Evolutionary conservation across 1,139 yeast species (phyloP), one percentile per base, ranked within the genome.

Genomic region (Barnettozyma hawaiiensis): DNA sequence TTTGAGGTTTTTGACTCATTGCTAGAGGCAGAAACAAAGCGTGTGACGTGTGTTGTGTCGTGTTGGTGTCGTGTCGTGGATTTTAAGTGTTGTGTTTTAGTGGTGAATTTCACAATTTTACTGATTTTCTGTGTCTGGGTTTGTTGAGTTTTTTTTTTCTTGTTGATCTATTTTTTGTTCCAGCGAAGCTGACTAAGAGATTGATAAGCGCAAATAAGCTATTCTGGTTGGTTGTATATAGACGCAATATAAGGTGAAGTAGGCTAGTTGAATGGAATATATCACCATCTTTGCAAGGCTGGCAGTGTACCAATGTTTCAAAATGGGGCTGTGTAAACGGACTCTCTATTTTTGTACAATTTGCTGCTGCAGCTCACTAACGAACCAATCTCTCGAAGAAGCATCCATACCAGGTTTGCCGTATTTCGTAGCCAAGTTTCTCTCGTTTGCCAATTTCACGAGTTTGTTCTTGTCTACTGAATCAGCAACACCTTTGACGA

Each of bases 371-470:
- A 34, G 31, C n/a, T 19, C 29, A 15, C 18, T 3, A 32, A 39
- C 32, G 27, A 34, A 34, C 15, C 28, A 35, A 11, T 27, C 31
- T 27, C 31, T 33, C 5, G 42, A 39, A 19, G 31, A 31, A 16
- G 3, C 21, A 21, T 28, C 34, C 28, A 8, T 29, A 11, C 38
- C 39, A n/a, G 40, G 40, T 23, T 31, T 35, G 14, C 38, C 38
- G 7, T 22, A 23, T 10, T 39, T 15, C 4, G 31, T 18, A 12
- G 10, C n/a, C n/a, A 39, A 11, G 5, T 20, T 16, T 28, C 38
- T 28, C 14, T 34, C 24, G 8, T 18, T 34, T 22, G 35, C 42
- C 24, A 40, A 12, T 15, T 35, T 16, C 3, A 6, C 24, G 2
- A 39, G 35, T 18, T 12, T 22, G 19, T 29, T 12, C 21, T 16